A percentile compares a stretch with the other conserved stretches of the same genome.
Evolutionary conservation across 768 basidiomycete species (phyloP).

Genomic region (Lepiota venenata): DNA sequence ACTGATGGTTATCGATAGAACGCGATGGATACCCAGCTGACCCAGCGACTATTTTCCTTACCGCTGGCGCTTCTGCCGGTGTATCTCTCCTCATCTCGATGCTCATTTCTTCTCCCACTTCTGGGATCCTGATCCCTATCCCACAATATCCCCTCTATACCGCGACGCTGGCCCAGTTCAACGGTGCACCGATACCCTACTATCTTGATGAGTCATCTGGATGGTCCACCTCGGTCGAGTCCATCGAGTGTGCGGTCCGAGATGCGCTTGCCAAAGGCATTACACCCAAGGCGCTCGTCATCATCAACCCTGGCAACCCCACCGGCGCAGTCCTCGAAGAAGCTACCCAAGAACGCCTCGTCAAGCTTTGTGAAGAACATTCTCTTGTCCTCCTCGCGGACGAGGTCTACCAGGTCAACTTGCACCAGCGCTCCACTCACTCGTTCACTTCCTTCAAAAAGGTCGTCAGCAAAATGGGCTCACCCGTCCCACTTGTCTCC

Average conservation of each 20-base stretch:
- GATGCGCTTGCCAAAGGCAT: slow-evolving; percentile 61
- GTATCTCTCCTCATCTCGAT: slow-evolving; percentile 85
- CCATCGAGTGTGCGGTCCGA: slow-evolving; percentile 64
- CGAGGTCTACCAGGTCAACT: slow-evolving; percentile 97
- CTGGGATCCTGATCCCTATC: slow-evolving; percentile 91
- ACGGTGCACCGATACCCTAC: slow-evolving; percentile 83
- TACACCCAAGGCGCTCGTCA: slow-evolving; percentile 79
- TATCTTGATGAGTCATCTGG: slow-evolving; percentile 77
- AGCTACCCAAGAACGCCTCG: slow-evolving; percentile 66
- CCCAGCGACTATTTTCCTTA: slow-evolving; percentile 89
- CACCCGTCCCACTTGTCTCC: slow-evolving; percentile 81
- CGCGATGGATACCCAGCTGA: slow-evolving; percentile 87
- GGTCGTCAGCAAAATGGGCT: slow-evolving; percentile 62
- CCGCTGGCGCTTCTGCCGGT: slow-evolving; percentile 90
- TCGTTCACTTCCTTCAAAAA: slow-evolving; percentile 95
- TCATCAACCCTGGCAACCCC: slow-evolving; percentile 99
- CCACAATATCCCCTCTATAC: slow-evolving; percentile 99
- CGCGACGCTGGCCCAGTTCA: slow-evolving; percentile 84
- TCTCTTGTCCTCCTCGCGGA: slow-evolving; percentile 89
- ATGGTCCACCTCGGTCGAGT: slow-evolving; percentile 77
- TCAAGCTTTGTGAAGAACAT: slow-evolving; percentile 84
- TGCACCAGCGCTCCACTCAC: slow-evolving; percentile 64
- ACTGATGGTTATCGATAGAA: slow-evolving; percentile 37
- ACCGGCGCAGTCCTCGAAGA: slow-evolving; percentile 84
- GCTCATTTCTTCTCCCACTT: slow-evolving; percentile 63